Conservation (phyloP, 2,329 filamentous ascomycete genomes). For the Exophiala calicioides region DNA sequence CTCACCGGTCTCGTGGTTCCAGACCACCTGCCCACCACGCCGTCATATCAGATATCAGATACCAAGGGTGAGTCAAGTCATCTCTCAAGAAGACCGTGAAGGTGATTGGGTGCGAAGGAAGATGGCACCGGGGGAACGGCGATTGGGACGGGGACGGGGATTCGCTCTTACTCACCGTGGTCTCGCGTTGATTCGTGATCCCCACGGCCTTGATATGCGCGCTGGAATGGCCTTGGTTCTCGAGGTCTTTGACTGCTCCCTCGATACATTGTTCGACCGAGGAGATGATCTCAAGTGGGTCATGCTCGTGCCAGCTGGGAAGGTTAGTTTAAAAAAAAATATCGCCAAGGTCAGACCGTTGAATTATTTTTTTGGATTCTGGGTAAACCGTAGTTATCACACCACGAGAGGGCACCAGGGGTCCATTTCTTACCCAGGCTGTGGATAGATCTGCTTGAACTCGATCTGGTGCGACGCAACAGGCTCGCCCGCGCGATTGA, state of each 20-base stretch:
- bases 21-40: no score
- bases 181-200: slow-evolving; percentile 90
- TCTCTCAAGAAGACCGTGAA: no score
- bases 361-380: no score
- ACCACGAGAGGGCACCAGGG: no score
- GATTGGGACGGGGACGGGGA: background rate
- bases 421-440: slow-evolving; percentile 79
- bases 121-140: no score
- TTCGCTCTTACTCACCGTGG: slow-evolving; percentile 56
- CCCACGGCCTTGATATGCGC: slow-evolving; percentile 74
- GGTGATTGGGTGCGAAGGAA: slow-evolving; percentile 3
- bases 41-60: background rate
- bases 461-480: slow-evolving; percentile 83
- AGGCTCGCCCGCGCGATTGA: slow-evolving; percentile 74
- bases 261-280: slow-evolving; percentile 81
- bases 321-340: no score
- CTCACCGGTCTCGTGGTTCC: slow-evolving; percentile 78
- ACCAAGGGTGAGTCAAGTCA: background rate
- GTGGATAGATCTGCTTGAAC: slow-evolving; percentile 79
- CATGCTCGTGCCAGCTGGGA: slow-evolving; percentile 93
- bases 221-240: slow-evolving; percentile 65
- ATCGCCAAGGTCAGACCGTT: no score
- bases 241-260: slow-evolving; percentile 70
- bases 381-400: no score
- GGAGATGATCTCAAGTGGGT: slow-evolving; percentile 72